Evolutionary conservation across 441 rosid genomes (phyloP), one percentile per base, ranked within the genome.

Genomic region (Daphne laureola): DNA sequence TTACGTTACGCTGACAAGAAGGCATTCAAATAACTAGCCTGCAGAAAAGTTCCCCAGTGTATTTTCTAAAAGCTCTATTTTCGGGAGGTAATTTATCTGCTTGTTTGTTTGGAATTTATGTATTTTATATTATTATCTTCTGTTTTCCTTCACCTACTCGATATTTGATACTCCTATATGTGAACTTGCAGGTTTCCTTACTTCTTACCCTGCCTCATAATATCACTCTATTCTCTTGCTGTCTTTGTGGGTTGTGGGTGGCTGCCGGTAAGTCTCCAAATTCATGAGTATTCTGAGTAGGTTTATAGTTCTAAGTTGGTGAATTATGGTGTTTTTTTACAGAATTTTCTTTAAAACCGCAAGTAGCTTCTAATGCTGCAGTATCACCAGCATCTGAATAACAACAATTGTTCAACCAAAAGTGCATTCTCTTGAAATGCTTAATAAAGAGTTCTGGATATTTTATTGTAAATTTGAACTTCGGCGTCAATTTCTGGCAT

Each of bases 161-260:
- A 5, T 8, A n/a, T 42, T 35, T 48, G 43, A 38, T 26, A 31
- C 38, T 38, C 44, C 25, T 51, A 23, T 14, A 21, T 53, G 55
- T 67, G 40, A 41, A 44, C 57, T 54, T 74, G 73, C 79, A 84
- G 89, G 62, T 84, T 78, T 56, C 86, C 92, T n/a, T 82, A 82
- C 73, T 78, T 84, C 70, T 67, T 84, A 16, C 86, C 92, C 36
- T 78, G 84, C 81, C 70, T 84, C 25, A 53, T 78, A 7, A 79
- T 84, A 72, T 82, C 86, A 13, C 43, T 74, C 48, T 79, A 70
- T 26, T 71, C 84, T 43, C 45, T 65, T 35, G 86, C 79, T 60
- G 83, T 73, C 57, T 61, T 74, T 60, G 56, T 79, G 50, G 75
- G 77, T 43, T 78, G 89, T 64, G 78, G 74, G 78, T 82, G 86